phyloP scores from a whole-genome alignment of 306 rosid genomes.

The Ochetophila trinervis region DNA sequence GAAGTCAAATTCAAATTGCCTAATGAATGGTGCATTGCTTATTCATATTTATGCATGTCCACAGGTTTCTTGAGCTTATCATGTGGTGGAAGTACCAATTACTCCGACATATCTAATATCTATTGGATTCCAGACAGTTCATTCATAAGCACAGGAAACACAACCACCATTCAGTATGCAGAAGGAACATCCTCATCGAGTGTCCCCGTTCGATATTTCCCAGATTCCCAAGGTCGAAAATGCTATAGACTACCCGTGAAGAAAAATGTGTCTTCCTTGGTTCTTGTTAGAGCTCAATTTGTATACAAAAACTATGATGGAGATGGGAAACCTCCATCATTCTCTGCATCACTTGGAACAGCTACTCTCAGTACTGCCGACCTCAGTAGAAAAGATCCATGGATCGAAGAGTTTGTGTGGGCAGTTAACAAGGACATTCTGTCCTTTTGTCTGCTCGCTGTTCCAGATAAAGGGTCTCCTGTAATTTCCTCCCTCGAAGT shows the following conservation, averaged over 20 bases:
- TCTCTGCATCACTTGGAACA: constrained; percentile 79
- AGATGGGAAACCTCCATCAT: constrained; percentile 59
- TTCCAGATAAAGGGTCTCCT: constrained; percentile 58
- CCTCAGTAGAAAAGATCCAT: constrained; percentile 61
- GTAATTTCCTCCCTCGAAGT: constrained; percentile 74
- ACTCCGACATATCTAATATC: constrained; percentile 55
- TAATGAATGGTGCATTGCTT: constrained; percentile 1
- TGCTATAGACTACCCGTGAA: constrained; percentile 57
- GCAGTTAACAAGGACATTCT: constrained; percentile 49
- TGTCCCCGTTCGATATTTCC: constrained; percentile 59
- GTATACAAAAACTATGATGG: constrained; percentile 78
- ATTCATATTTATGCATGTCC: constrained; percentile 16
- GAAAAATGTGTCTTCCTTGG: constrained; percentile 49
- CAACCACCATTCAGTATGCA: constrained; percentile 32
- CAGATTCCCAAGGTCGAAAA: constrained; percentile 31
- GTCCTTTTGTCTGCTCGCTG: constrained; percentile 55
- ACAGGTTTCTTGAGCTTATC: constrained; percentile 88
- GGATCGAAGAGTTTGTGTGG: constrained; percentile 83
- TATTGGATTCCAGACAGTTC: constrained; percentile 70
- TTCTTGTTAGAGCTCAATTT: constrained; percentile 76
- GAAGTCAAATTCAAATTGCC: too few relatives aligned
- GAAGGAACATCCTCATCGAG: constrained; percentile 33
- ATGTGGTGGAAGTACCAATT: constrained; percentile 72
- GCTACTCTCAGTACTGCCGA: constrained; percentile 53
- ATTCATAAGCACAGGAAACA: constrained; percentile 57